Evolutionary conservation across 2,329 filamentous ascomycete genomes (phyloP), one percentile per base, ranked within the genome.

Genomic region (Apiospora aurea): DNA sequence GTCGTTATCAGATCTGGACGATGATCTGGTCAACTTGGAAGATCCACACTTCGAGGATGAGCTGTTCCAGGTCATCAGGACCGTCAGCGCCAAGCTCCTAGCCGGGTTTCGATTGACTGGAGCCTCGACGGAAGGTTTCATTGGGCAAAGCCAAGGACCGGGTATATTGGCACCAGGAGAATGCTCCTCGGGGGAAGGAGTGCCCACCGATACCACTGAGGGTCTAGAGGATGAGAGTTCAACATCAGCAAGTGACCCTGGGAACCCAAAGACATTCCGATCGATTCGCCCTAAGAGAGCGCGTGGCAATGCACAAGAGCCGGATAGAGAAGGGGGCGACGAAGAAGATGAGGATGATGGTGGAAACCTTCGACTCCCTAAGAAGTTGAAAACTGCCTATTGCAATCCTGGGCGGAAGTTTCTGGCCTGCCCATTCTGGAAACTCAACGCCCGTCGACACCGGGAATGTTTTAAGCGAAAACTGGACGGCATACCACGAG

Each of bases 341-440:
- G 14, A 24, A 11, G 51, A 57, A 6, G 51, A 24, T 7, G 26
- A 57, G 3, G 51, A 57, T 24, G 51, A 57, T 7, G 51, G n/a
- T 6, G 51, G 13, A 14, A 46, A 46, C 13, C 4, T 14, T 14
- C 43, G 43, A 13, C 11, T 46, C 18, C 43, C 43, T 16, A 46
- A 46, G 13, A 46, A 46, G 43, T 46, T 16, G 11, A 46, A 16
- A 10, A 29, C 51, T 24, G 8, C 18, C 51, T 10, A 24, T 14
- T 24, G 21, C n/a, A 8, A 57, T 46, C 2, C 13, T 57, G 51
- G 43, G 14, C 61, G 41, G 14, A 67, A 67, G 61, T 24, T 44
- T 2, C 41, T 67, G 7, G 61, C 61, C 34, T 66, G 61, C 24
- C 61, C 61, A 8, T 66, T 66, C 38, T 66, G 61, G 61, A 66